phyloP scores from a whole-genome alignment of 352 stramenopile genomes.

The Albugo candida region DNA sequence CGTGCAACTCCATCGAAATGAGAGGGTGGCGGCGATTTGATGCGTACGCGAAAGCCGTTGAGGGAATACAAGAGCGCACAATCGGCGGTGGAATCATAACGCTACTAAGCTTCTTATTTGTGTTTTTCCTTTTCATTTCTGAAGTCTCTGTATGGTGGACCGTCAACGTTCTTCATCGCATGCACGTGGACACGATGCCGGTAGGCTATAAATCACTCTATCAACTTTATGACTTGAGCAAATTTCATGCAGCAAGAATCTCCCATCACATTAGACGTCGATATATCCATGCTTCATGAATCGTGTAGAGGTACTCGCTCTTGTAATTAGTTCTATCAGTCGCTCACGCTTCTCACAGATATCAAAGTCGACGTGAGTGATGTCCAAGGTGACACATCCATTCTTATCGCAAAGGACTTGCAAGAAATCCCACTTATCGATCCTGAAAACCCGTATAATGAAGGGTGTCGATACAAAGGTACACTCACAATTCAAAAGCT shows the following conservation, averaged over 20 bases:
- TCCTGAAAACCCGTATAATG: constrained; percentile 8
- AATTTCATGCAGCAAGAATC: constrained; percentile 40
- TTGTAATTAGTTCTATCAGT: neutral
- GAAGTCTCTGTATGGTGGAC: constrained; percentile 76
- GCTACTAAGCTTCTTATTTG: constrained; percentile 51
- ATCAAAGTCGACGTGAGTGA: constrained; percentile 73
- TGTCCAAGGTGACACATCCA: constrained; percentile 67
- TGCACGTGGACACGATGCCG: constrained; percentile 70
- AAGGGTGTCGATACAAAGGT: constrained; percentile 57
- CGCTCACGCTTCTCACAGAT: constrained; percentile 15
- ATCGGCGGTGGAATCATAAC: constrained; percentile 67
- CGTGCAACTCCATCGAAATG: constrained; percentile 8
- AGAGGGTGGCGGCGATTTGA: constrained; percentile 66
- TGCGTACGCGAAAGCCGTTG: constrained; percentile 76
- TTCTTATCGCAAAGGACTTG: constrained; percentile 48
- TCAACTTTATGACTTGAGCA: constrained; percentile 4
- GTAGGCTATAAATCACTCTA: constrained; percentile 12
- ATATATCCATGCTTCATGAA: constrained; percentile 69
- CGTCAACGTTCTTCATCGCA: constrained; percentile 64
- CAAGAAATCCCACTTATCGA: constrained; percentile 25
- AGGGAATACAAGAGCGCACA: constrained; percentile 78
- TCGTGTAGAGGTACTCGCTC: constrained; percentile 29
- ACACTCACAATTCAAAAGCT: constrained; percentile 61
- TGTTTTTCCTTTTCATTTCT: constrained; percentile 57
- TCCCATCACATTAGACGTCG: constrained; percentile 57